Evolutionary conservation across 2,329 filamentous ascomycete species (phyloP), one percentile per base, ranked within the genome.

Genomic region (Tolypocladium cylindrosporum): DNA sequence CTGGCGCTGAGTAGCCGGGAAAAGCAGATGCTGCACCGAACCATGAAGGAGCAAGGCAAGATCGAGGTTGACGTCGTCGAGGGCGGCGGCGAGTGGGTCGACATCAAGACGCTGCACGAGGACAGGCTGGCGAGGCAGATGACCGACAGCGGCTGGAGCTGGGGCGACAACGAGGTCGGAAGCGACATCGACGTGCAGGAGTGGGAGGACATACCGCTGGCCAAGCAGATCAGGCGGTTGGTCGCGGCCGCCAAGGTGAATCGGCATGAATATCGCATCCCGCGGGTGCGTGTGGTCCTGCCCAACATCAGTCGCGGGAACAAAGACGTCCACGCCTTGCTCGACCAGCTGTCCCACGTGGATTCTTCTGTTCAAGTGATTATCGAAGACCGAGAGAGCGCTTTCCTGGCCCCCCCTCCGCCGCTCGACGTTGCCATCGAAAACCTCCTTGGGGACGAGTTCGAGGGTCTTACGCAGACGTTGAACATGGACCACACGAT

Each of bases 401-500:
- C 45, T 1, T 70, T 73, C 13, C 58, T 71, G 50, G 63, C 59
- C 2, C 54, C 57, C 0, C 58, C 66, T 0, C 70, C 70, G 1
- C 27, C 57, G 6, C 57, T 73, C 13, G 61, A 66, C 0, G 59
- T 55, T 19, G 70, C 71, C 24, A 61, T 75, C 10, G 51, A 58
- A 6, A 69, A 68, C 16, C 64, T 75, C 1, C 57, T 73, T 9
- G 65, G 67, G 3, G 61, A 72, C 56, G 67, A 70, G 50, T 61
- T 71, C 16, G 66, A 63, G 19, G 63, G 65, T 10, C 70, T 75
- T 21, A 73, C 73, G 5, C 21, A 61, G 0, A 73, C 70, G 5
- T 58, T 76, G 24, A 76, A 76, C 59, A 64, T 76, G 56, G 74
- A 76, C 50, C 74, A 75, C 57, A 74, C 74, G 7, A 68, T 75